phyloP scores from a whole-genome alignment of 169 alveolate genomes.

The Plasmodium gaboni region DNA sequence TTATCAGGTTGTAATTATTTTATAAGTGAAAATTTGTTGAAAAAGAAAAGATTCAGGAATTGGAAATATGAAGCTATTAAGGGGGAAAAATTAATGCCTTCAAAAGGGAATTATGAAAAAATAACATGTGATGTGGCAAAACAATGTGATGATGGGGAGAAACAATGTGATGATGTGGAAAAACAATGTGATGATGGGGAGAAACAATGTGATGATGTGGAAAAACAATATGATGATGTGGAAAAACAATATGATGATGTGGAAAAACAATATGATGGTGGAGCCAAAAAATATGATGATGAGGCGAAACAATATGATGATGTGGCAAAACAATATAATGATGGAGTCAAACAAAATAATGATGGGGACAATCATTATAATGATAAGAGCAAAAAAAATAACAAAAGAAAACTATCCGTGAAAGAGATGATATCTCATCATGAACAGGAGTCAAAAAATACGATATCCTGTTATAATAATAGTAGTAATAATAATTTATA shows the following conservation, averaged over 20 bases:
- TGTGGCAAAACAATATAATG: too few relatives aligned
- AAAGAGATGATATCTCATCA: conserved; percentile 59
- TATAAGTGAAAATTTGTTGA: conserved; percentile 54
- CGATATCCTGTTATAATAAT: not conserved
- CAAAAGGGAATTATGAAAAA: not conserved
- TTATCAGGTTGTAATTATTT: conserved; percentile 44
- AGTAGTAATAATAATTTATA: conserved; percentile 41
- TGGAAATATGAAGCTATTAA: not conserved
- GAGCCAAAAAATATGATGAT: not conserved
- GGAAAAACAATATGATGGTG: not conserved
- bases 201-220: not conserved
- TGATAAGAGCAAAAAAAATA: not conserved
- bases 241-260: not conserved
- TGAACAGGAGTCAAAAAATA: conserved; percentile 30
- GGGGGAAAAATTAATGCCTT: not conserved
- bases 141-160: conserved; percentile 16
- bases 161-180: not conserved
- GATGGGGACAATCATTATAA: too few relatives aligned
- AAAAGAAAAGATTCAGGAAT: conserved; percentile 3
- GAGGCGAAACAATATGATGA: not conserved
- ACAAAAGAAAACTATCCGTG: conserved; percentile 56
- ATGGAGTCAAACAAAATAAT: too few relatives aligned
- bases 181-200: not conserved
- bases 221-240: not conserved
- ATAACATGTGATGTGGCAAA: conserved; percentile 11